phyloP scores from a whole-genome alignment of 192 early-diverging fungal species.

The Coemansia sp. region DNA sequence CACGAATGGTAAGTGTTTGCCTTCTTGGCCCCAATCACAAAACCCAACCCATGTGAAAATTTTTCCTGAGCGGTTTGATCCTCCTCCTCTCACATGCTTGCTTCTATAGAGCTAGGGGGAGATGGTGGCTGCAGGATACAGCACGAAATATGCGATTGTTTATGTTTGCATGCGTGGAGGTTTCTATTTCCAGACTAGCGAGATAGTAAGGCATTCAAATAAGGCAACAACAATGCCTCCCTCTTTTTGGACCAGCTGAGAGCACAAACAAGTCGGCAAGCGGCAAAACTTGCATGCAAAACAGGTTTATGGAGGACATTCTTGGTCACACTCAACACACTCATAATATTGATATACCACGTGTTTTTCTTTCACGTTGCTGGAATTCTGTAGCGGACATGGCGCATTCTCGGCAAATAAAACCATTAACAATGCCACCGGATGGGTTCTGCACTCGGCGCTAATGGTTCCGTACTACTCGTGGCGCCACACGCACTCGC shows the following conservation, averaged over 20 bases:
- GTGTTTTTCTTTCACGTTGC: neutral
- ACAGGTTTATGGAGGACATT: neutral
- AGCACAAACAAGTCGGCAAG: neutral
- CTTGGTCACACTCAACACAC: neutral
- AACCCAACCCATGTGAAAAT: neutral
- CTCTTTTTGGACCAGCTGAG: neutral
- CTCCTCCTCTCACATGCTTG: neutral
- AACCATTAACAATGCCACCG: conserved; percentile 85
- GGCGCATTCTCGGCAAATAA: conserved; percentile 85
- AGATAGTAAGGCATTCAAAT: no score
- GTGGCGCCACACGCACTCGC: conserved; percentile 89
- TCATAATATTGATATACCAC: neutral
- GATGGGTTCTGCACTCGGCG: conserved; percentile 86
- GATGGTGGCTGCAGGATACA: no score
- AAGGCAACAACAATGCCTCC: neutral
- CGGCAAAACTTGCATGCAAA: neutral
- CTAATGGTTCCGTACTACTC: conserved; percentile 93
- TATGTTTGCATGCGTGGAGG: conserved; percentile 4
- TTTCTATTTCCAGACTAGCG: neutral
- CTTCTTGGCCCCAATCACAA: neutral
- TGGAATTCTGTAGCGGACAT: conserved; percentile 65
- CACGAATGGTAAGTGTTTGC: conserved; percentile 74
- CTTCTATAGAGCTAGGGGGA: no score
- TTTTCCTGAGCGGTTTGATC: neutral
- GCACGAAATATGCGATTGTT: no score